Conservation (phyloP, 371 early-diverging fungal species). For the Mortierella sp. region DNA sequence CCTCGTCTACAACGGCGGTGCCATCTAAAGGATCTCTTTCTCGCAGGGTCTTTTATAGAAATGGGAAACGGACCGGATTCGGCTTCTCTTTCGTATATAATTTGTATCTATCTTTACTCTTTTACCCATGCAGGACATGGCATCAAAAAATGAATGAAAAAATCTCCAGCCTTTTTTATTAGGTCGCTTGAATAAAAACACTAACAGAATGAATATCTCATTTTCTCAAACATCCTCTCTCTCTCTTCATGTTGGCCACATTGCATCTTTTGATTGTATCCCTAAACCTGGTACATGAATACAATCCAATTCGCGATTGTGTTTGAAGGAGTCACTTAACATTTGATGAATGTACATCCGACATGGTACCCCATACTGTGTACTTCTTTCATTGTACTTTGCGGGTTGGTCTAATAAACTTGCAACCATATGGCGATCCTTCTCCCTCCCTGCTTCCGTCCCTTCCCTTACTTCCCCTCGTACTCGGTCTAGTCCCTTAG, state of each 20-base stretch:
- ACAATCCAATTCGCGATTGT: neutral
- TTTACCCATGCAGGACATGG: constrained; percentile 9
- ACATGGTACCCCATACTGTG: neutral
- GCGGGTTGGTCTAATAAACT: neutral
- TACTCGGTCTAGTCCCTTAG: neutral
- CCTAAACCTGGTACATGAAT: too few relatives aligned
- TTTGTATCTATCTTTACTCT: neutral
- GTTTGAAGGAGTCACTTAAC: too few relatives aligned
- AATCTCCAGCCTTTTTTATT: neutral
- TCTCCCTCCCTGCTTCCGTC: neutral
- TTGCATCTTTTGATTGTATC: neutral
- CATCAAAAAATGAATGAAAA: neutral
- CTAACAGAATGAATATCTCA: neutral
- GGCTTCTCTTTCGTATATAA: neutral
- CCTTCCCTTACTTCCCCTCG: neutral
- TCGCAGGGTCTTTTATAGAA: neutral
- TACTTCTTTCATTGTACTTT: neutral
- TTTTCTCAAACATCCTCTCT: neutral
- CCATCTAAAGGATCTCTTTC: neutral
- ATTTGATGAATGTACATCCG: too few relatives aligned
- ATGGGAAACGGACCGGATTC: neutral
- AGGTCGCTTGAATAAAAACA: neutral
- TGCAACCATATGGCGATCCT: neutral
- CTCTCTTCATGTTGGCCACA: neutral
- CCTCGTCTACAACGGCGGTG: constrained; percentile 42